Base-by-base conservation (phyloP, 225 moss, liverwort and hornwort species). In the Pleurozium schreberi region DNA sequence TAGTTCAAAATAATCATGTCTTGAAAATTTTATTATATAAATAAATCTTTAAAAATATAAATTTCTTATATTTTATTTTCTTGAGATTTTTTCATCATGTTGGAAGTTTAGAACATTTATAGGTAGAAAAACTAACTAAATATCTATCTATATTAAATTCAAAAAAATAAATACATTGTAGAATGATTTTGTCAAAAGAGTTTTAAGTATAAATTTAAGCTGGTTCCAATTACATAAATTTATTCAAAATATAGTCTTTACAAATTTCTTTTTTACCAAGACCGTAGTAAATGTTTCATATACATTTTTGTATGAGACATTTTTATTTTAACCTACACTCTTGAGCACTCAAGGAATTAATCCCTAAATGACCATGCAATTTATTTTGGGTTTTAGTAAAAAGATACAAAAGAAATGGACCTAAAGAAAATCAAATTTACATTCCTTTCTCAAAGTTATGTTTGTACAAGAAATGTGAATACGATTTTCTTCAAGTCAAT, bases 11-110 rank as follows among this genome's bases (percentile, higher is more conserved):
- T 17, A 40, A 18, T 7, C 5, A 11, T 18, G 7, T 27, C 0
- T 10, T 79, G 4, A 17, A 38, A 79, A 16, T 26, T 7, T 0
- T 18, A 27, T 27, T n/a, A 2, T n/a, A 0, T 3, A n/a, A 9
- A 2, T 2, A 78, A 38, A 26, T 2, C 26, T 34, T 15, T 9
- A 15, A 14, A 0, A 1, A 25, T 34, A 26, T 55, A 15, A 55
- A 6, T 78, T 55, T 2, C 2, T 15, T 53, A 22, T 22, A 36
- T 0, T 76, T 14, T 12, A 8, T 3, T 15, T 8, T 36, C 38
- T 15, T 0, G 9, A 26, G 4, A 9, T 16, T 38, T 23, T 11
- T 38, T 26, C 38, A 55, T 38, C 15, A 16, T 36, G 0, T 15
- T 38, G 6, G 16, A 78, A 78, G 7, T 23, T 5, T 4, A 9